phyloP scores from a whole-genome alignment of 164 flowering plant genomes.

The Warburgia ugandensis region DNA sequence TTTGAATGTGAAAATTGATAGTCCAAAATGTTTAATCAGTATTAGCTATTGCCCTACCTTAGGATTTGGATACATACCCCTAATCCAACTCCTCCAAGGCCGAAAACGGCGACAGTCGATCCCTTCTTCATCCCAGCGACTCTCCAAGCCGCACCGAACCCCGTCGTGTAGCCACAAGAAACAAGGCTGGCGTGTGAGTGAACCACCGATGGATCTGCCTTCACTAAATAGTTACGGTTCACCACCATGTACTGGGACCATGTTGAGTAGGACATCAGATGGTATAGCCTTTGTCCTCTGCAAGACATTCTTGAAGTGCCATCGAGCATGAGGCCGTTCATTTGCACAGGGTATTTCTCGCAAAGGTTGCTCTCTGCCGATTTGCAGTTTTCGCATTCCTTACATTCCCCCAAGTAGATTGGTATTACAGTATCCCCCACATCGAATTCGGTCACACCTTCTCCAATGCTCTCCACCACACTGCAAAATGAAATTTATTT shows the following conservation, averaged over 20 bases:
- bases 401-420: constrained; percentile 28
- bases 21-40: too few relatives aligned
- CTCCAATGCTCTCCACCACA: constrained; percentile 41
- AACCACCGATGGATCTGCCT: constrained; percentile 16
- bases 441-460: constrained; percentile 25
- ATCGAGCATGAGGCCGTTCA: constrained; percentile 35
- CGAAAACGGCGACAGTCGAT: constrained; percentile 38
- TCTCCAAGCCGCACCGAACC: constrained; percentile 39
- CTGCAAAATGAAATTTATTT: too few relatives aligned
- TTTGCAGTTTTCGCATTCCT: constrained; percentile 22
- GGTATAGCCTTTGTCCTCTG: constrained; percentile 33
- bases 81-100: constrained; percentile 52
- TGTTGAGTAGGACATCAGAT: constrained; percentile 27
- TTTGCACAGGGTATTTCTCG: constrained; percentile 7
- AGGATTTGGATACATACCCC: constrained; percentile 35
- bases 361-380: constrained; percentile 30
- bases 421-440: constrained; percentile 49
- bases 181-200: constrained; percentile 24
- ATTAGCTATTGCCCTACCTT: too few relatives aligned
- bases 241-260: constrained; percentile 38
- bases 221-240: constrained; percentile 18
- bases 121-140: constrained; percentile 28
- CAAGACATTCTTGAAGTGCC: constrained; percentile 28
- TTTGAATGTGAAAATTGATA: too few relatives aligned
- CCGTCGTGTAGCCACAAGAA: constrained; percentile 32